Conservation (phyloP, 2,329 filamentous ascomycete genomes). For the Ceratocystis eucalypticola region DNA sequence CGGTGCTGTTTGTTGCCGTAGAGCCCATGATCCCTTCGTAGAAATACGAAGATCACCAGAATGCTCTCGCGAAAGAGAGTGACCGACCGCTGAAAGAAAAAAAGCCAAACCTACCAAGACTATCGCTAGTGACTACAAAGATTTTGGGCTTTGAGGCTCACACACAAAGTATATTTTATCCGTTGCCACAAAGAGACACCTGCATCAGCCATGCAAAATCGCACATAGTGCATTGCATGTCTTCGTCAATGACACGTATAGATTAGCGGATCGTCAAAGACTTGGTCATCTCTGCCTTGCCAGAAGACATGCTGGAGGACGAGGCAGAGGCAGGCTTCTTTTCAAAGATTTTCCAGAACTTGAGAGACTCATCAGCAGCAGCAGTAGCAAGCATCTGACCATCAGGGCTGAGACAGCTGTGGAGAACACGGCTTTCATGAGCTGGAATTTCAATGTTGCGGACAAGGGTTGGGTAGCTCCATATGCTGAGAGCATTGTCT, state of each 20-base stretch:
- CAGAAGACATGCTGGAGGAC: slow-evolving; percentile 52
- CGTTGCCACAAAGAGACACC: not conserved
- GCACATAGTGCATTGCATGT: not conserved
- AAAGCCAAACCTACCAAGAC: slow-evolving; percentile 5
- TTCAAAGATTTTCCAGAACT: slow-evolving; percentile 99
- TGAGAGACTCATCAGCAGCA: slow-evolving; percentile 88
- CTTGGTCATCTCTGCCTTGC: slow-evolving; percentile 78
- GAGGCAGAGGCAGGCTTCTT: slow-evolving; percentile 74
- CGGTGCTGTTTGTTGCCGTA: not conserved
- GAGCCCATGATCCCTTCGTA: not conserved
- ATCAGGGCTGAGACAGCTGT: slow-evolving; percentile 93
- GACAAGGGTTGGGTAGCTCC: slow-evolving; percentile 94
- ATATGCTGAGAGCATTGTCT: slow-evolving; percentile 98
- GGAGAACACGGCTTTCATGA: slow-evolving; percentile 89
- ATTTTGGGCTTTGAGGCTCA: not conserved
- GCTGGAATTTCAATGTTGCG: slow-evolving; percentile 97
- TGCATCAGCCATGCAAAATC: not conserved
- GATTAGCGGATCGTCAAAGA: slow-evolving; percentile 79
- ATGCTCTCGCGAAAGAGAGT: not conserved
- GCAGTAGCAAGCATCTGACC: slow-evolving; percentile 96
- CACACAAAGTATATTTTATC: not conserved
- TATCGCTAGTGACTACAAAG: not conserved
- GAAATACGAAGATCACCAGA: not conserved
- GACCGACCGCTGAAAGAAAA: not conserved
- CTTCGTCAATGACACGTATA: slow-evolving; percentile 14